Base-by-base conservation (phyloP, 805 yeast genomes). In the Diddensiella caesifluorescens region DNA sequence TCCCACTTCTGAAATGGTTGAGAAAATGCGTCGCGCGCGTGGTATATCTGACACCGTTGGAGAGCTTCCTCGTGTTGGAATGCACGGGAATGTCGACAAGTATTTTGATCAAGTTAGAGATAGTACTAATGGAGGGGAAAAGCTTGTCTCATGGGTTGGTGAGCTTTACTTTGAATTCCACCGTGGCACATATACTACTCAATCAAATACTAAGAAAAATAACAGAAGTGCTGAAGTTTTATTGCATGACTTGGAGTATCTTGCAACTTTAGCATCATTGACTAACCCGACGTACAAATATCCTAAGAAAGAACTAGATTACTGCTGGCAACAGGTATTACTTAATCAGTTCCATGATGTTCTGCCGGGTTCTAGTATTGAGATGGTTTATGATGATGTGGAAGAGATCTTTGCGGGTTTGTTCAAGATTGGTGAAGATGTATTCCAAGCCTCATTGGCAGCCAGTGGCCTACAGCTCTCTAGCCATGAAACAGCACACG, bases 321-420 rank as follows among this genome's bases (percentile, higher is more conserved):
- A 65, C 2, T 61, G 90, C 49, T 90, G 98, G 98, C 89, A 86
- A 59, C 79, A 83, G 61, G 76, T 90, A 15, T 75, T 88, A 46
- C 68, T 92, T 38, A 88, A 95, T 59, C 97, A 90, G 60, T 90
- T 90, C 67, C 98, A 90, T 62, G 98, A 90, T 66, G 97, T 90
- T 15, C 70, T 92, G 40, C 98, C 98, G 2, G 98, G 98, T 2
- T 82, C 95, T 2, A 86, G 95, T 63, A 90, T 90, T 54, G 96
- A 87, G 49, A 77, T 86, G 78, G 97, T 92, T 7, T 90, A 92
- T 59, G 87, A 87, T 53, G 92, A 83, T 55, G 96, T 88, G 7
- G 77, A 79, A 57, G 87, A 89, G 28, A 79, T 85, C 75, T 71
- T 89, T 53, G 68, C 67, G 3, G 65, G 70, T n/a, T 81, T 80